Conservation (phyloP, 371 early-diverging fungal genomes). For the Amoeboaphelidium protococcarum region DNA sequence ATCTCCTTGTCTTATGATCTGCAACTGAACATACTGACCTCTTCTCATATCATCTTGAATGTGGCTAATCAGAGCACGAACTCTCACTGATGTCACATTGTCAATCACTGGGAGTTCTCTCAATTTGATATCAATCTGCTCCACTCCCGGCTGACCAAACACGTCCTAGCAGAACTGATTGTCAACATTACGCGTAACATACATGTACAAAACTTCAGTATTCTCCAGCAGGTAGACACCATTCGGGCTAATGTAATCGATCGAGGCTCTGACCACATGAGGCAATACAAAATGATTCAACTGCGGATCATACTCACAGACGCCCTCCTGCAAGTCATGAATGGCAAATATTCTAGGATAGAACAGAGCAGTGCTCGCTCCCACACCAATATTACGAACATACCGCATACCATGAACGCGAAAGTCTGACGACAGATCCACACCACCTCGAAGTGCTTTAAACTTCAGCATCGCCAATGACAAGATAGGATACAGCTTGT, state of each 20-base stretch:
- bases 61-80: slow-evolving; percentile 30
- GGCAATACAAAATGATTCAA: slow-evolving; percentile 20
- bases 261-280: slow-evolving; percentile 38
- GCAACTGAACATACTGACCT: slow-evolving; percentile 13
- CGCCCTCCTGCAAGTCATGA: slow-evolving; percentile 24
- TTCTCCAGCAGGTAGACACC: slow-evolving; percentile 65
- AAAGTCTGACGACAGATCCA: slow-evolving; percentile 30
- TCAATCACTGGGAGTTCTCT: slow-evolving; percentile 27
- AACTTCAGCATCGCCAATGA: slow-evolving; percentile 53
- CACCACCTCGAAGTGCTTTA: slow-evolving; percentile 34
- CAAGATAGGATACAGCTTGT: slow-evolving; percentile 80
- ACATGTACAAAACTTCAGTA: slow-evolving; percentile 42
- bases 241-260: slow-evolving; percentile 29
- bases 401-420: slow-evolving; percentile 47
- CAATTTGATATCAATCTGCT: slow-evolving; percentile 31
- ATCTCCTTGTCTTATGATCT: slow-evolving; percentile 32
- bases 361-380: slow-evolving; percentile 34
- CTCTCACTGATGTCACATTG: slow-evolving; percentile 17
- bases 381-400: slow-evolving; percentile 35
- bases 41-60: slow-evolving; percentile 22
- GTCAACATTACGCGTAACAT: slow-evolving; percentile 53
- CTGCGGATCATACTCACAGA: slow-evolving; percentile 9
- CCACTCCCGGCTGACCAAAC: slow-evolving; percentile 45
- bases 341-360: slow-evolving; percentile 60
- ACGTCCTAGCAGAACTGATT: slow-evolving; percentile 27